Conservation (phyloP, 2,329 filamentous ascomycete species). For the Xylariales sp. region DNA sequence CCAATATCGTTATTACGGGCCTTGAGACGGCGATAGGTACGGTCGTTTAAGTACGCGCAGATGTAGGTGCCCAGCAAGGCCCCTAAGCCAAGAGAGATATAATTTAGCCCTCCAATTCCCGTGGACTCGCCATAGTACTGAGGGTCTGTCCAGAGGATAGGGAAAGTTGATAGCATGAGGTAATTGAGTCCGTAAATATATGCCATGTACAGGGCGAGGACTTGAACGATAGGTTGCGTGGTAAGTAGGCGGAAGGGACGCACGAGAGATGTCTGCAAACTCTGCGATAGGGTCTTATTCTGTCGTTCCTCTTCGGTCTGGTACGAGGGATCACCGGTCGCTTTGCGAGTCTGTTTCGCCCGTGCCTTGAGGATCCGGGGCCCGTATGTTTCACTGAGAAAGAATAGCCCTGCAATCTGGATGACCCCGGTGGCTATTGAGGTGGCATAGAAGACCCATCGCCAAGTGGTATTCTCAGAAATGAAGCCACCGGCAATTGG, state of each 20-base stretch:
- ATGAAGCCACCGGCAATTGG: slow-evolving; percentile 35
- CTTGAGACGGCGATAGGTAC: slow-evolving; percentile 33
- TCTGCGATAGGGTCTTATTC: slow-evolving; percentile 25
- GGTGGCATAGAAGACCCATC: slow-evolving; percentile 41
- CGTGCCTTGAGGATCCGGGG: slow-evolving; percentile 31
- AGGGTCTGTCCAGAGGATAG: slow-evolving; percentile 32
- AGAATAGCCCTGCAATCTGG: slow-evolving; percentile 28
- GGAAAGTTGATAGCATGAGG: slow-evolving; percentile 42
- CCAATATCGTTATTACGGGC: slow-evolving; percentile 23
- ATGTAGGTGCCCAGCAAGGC: slow-evolving; percentile 24
- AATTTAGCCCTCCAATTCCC: slow-evolving; percentile 23
- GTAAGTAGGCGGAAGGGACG: slow-evolving; percentile 39
- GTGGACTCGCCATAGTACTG: slow-evolving; percentile 19
- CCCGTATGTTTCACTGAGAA: slow-evolving; percentile 40
- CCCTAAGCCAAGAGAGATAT: slow-evolving; percentile 22
- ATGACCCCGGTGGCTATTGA: slow-evolving; percentile 30
- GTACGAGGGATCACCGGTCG: slow-evolving; percentile 21
- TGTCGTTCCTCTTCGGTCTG: slow-evolving; percentile 20
- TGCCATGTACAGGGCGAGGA: slow-evolving; percentile 38
- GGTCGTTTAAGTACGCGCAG: slow-evolving; percentile 36
- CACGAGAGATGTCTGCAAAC: slow-evolving; percentile 30
- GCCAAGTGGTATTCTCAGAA: slow-evolving; percentile 34
- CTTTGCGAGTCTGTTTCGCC: slow-evolving; percentile 21
- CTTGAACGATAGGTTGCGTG: slow-evolving; percentile 39
- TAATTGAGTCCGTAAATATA: slow-evolving; percentile 42